Conservation (phyloP, 2,329 filamentous ascomycete genomes). For the Neonectria coccinea region DNA sequence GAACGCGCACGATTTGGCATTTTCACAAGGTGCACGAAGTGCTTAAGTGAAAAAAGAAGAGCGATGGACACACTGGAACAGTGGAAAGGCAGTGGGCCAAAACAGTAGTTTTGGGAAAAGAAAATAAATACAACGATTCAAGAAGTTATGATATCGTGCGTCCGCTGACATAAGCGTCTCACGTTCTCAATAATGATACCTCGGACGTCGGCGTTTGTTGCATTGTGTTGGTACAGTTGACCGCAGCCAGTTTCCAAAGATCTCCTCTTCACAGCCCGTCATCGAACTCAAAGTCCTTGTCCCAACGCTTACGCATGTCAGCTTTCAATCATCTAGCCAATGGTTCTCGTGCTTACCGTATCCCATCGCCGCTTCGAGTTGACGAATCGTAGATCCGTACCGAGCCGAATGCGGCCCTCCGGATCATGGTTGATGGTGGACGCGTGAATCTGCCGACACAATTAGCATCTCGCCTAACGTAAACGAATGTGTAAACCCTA, state of each 20-base stretch:
- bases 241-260: too few species aligned
- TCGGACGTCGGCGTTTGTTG: too few species aligned
- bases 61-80: conserved; percentile 9
- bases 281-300: conserved; percentile 34
- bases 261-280: conserved; percentile 34
- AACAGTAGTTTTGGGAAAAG: conserved; percentile 17
- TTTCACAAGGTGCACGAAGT: conserved; percentile 16
- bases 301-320: conserved; percentile 34
- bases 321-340: background rate
- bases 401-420: conserved; percentile 63
- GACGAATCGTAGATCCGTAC: conserved; percentile 68
- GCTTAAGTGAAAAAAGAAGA: conserved; percentile 15
- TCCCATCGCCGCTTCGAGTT: conserved; percentile 64
- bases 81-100: conserved; percentile 11
- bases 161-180: too few species aligned
- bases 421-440: conserved; percentile 67
- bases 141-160: too few species aligned
- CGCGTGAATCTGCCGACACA: conserved; percentile 61
- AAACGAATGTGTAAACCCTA: conserved; percentile 1
- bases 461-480: conserved; percentile 6
- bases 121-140: background rate
- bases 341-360: conserved; percentile 47
- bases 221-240: too few species aligned
- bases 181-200: too few species aligned
- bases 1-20: conserved; percentile 16